Evolutionary conservation across 257 asterid species (phyloP).

Genomic region (Rhazya stricta): DNA sequence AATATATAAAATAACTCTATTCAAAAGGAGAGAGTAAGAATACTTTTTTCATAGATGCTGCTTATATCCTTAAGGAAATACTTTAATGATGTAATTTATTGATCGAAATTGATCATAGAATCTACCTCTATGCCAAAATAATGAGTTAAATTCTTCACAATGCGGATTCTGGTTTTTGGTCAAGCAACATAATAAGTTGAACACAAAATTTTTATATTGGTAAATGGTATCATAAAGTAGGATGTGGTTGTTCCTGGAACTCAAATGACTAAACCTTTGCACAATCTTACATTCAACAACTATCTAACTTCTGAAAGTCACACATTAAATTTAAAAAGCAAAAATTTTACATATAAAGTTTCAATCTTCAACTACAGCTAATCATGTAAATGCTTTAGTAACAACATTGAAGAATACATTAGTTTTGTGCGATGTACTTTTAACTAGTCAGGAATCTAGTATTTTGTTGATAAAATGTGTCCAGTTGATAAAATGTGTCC

Average conservation of each 20-base stretch:
- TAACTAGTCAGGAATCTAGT: no score
- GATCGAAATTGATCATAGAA: conserved; percentile 1
- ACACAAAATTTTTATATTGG: background rate
- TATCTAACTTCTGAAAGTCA: background rate
- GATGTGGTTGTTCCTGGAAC: background rate
- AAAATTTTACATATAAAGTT: conserved; percentile 73
- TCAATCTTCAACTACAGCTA: conserved; percentile 83
- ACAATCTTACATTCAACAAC: background rate
- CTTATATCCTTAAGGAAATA: background rate
- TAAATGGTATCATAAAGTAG: background rate
- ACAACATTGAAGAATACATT: conserved; percentile 14
- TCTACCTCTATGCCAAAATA: background rate
- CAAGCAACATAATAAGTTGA: background rate
- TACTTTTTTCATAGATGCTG: background rate
- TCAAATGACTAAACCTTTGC: background rate
- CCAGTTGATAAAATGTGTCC: no score
- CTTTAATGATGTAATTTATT: background rate
- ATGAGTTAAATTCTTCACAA: background rate
- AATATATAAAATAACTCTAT: background rate
- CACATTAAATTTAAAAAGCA: conserved; percentile 13
- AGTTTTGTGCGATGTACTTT: background rate
- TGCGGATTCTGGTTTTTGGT: background rate
- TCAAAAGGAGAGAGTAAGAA: background rate
- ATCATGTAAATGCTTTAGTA: conserved; percentile 86
- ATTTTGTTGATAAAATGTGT: background rate